Evolutionary conservation across 352 stramenopile genomes (phyloP).

Genomic region (Phytophthora cryptogea): DNA sequence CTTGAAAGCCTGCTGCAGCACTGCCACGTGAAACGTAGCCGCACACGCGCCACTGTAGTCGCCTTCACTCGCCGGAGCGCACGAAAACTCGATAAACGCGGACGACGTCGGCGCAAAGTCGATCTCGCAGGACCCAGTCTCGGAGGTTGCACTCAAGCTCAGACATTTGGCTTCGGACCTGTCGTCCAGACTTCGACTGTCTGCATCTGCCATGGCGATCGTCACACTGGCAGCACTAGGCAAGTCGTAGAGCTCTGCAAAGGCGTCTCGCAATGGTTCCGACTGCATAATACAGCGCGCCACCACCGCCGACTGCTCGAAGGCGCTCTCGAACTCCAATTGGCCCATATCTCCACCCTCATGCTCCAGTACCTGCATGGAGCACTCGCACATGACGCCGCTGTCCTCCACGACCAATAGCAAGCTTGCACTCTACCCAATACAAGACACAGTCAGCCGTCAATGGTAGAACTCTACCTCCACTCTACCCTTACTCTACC

Average conservation of each 20-base stretch:
- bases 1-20: slow-evolving; percentile 85
- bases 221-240: slow-evolving; percentile 80
- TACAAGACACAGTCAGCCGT: slow-evolving; percentile 12
- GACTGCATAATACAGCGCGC: slow-evolving; percentile 86
- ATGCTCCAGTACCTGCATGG: slow-evolving; percentile 80
- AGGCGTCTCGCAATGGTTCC: slow-evolving; percentile 77
- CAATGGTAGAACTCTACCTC: slow-evolving; percentile 1
- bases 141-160: slow-evolving; percentile 69
- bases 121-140: slow-evolving; percentile 83
- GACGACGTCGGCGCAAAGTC: slow-evolving; percentile 69
- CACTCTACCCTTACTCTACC: slow-evolving; percentile 28
- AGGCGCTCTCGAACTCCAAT: slow-evolving; percentile 78
- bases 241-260: slow-evolving; percentile 83
- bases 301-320: slow-evolving; percentile 75
- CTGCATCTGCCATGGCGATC: slow-evolving; percentile 63
- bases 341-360: slow-evolving; percentile 73
- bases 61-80: slow-evolving; percentile 27
- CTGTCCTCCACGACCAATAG: slow-evolving; percentile 80
- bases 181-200: slow-evolving; percentile 17
- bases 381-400: slow-evolving; percentile 85
- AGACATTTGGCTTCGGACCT: slow-evolving; percentile 43
- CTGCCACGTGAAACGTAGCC: slow-evolving; percentile 78
- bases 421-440: slow-evolving; percentile 53
- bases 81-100: slow-evolving; percentile 87
- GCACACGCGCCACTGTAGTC: slow-evolving; percentile 34